Base-by-base conservation (phyloP, 306 rosid genomes). In the Castanea crenata region DNA sequence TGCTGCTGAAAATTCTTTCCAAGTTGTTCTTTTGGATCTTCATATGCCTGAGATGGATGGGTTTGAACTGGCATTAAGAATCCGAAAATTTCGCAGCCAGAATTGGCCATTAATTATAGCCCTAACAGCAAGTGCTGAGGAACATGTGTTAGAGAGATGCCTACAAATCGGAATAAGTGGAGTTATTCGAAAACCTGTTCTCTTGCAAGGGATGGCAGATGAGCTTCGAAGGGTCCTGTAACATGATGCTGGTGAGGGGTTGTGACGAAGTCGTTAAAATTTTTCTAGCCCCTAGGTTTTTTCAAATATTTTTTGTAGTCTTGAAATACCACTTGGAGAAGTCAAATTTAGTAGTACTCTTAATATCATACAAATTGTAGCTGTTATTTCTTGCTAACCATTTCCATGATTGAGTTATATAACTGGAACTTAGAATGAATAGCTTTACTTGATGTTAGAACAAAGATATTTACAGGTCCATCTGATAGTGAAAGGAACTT, bases 21-120 rank as follows among this genome's bases (percentile, higher is more conserved):
- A 81, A 54, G 76, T 93, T 3, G 81, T 91, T 74, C 79, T 93
- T 69, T 70, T 93, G 79, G 97, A 91, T 80, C 90, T 91, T 76
- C 93, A 93, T 76, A 91, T 93, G 95, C 97, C 91, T n/a, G 92
- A 89, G 80, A 86, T 91, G 86, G 97, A 93, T 73, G 97, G 98
- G 15, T 93, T 87, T 18, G 94, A 93, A 73, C 92, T 90, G 54
- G 91, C 93, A 1, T 69, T 63, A 73, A 86, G 95, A 80, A 86
- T 93, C 69, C 46, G 93, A 71, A 93, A 90, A 76, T 85, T 85
- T 75, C 72, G 78, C 55, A 85, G 86, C 87, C 80, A 52, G 41
- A 87, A 52, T 38, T 84, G 92, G 97, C 98, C 98, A 2, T 83
- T 89, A 81, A 87, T 91, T 55, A 78, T 93, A 25, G 98, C 95